These are phyloP conservation scores for Fraxinus americana DNA, from an alignment of 257 asterid species.

Conservation along the genomic window DNA sequence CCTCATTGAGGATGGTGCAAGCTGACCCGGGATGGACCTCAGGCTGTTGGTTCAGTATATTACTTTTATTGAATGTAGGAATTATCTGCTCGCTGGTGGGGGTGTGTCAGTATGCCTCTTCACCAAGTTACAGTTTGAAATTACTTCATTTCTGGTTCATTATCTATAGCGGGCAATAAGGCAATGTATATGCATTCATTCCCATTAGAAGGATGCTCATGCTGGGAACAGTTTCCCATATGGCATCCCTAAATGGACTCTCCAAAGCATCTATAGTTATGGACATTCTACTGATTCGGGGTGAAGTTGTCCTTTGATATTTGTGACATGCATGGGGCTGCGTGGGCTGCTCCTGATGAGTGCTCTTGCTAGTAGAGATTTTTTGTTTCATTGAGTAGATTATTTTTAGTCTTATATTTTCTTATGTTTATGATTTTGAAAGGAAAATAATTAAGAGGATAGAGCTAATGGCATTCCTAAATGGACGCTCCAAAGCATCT, in stretches of 20 bases:
- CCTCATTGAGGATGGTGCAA: neutral
- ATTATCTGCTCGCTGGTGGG: neutral
- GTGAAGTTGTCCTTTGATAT: constrained; percentile 1
- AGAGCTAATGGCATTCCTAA: neutral
- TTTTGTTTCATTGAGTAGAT: neutral
- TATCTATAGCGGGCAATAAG: neutral
- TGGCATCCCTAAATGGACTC: neutral
- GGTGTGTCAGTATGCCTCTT: neutral
- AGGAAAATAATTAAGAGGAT: neutral
- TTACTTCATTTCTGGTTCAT: neutral
- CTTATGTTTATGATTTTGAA: neutral
- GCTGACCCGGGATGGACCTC: neutral
- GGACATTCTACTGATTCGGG: neutral
- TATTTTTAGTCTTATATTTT: constrained; percentile 1
- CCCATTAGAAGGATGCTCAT: neutral
- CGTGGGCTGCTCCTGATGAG: neutral
- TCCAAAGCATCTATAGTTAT: neutral
- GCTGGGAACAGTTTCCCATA: neutral
- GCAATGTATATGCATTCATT: neutral
- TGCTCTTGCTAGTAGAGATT: neutral
- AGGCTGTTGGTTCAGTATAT: neutral
- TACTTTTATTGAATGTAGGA: neutral
- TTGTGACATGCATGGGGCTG: neutral
- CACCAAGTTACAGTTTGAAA: constrained; percentile 1
- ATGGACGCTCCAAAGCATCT: neutral